These are phyloP conservation scores for Yamadazyma blattariae DNA, from an alignment of 1,139 yeast genomes.

Conservation along the genomic window DNA sequence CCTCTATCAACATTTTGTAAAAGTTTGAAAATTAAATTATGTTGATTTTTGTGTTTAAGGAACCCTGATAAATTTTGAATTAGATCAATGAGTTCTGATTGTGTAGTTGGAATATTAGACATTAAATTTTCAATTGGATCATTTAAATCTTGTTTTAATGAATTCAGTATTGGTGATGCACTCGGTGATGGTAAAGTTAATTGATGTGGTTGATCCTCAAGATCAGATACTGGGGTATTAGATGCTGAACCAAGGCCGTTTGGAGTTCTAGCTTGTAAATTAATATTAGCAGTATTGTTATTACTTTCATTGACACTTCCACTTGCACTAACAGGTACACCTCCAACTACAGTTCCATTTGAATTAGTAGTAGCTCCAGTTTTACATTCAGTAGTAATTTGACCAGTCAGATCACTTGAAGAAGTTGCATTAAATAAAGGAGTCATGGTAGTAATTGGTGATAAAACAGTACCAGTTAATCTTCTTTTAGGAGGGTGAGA, in stretches of 20 bases:
- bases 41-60: slow-evolving; percentile 37
- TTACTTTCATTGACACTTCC: neutral
- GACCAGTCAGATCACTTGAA: slow-evolving; percentile 3
- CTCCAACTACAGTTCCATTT: neutral
- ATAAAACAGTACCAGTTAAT: slow-evolving; percentile 19
- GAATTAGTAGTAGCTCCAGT: neutral
- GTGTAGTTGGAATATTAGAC: slow-evolving; percentile 33
- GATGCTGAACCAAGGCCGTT: slow-evolving; percentile 19
- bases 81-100: slow-evolving; percentile 37
- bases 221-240: slow-evolving; percentile 38
- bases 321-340: neutral
- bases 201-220: slow-evolving; percentile 38
- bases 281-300: slow-evolving; percentile 4
- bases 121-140: slow-evolving; percentile 18
- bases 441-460: slow-evolving; percentile 13
- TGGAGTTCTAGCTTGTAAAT: slow-evolving; percentile 6
- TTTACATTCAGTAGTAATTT: neutral
- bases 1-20: slow-evolving; percentile 65
- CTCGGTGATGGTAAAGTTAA: slow-evolving; percentile 67
- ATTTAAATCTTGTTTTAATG: slow-evolving; percentile 12
- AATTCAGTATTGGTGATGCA: slow-evolving; percentile 57
- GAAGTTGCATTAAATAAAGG: neutral
- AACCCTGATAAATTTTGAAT: slow-evolving; percentile 33
- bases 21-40: slow-evolving; percentile 56
- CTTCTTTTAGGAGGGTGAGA: slow-evolving; percentile 44